Conservation (phyloP, 805 yeast species). For the Starmerella powellii region DNA sequence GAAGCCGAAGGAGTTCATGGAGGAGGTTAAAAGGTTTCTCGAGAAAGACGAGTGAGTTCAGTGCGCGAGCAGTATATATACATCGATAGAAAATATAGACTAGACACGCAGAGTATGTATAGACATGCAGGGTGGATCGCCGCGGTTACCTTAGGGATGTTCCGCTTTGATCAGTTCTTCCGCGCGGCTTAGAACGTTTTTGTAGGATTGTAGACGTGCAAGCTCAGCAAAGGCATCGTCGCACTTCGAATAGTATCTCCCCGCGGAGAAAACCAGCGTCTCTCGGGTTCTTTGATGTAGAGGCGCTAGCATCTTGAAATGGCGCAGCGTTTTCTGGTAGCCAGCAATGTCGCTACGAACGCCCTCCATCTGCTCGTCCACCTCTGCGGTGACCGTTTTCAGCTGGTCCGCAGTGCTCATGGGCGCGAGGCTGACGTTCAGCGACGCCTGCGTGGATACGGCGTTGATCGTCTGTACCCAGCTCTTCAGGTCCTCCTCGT, state of each 20-base stretch:
- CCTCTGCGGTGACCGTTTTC: conserved; percentile 20
- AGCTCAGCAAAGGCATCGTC: conserved; percentile 49
- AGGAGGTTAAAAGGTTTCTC: conserved; percentile 49
- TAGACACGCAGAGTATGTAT: neutral
- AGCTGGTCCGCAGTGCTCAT: neutral
- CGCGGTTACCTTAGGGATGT: neutral
- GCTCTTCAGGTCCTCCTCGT: conserved; percentile 37
- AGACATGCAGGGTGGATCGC: neutral
- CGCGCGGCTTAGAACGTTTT: conserved; percentile 26
- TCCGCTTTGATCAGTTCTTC: neutral
- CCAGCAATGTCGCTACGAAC: conserved; percentile 30
- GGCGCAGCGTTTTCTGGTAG: conserved; percentile 30
- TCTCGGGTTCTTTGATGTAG: conserved; percentile 43
- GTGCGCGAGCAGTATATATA: neutral
- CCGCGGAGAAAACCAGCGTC: conserved; percentile 35
- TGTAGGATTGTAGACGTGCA: conserved; percentile 35
- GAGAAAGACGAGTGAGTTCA: conserved; percentile 28
- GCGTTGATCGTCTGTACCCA: conserved; percentile 51
- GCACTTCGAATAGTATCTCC: conserved; percentile 39
- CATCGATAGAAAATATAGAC: neutral
- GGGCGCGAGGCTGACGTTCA: conserved; percentile 4
- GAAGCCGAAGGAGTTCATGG: conserved; percentile 65
- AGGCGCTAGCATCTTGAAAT: conserved; percentile 42
- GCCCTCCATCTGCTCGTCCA: conserved; percentile 29
- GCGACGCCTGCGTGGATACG: conserved; percentile 36